These are phyloP conservation scores for Stephania yunnanensis DNA, from an alignment of 164 flowering plant genomes.

Conservation along the genomic window DNA sequence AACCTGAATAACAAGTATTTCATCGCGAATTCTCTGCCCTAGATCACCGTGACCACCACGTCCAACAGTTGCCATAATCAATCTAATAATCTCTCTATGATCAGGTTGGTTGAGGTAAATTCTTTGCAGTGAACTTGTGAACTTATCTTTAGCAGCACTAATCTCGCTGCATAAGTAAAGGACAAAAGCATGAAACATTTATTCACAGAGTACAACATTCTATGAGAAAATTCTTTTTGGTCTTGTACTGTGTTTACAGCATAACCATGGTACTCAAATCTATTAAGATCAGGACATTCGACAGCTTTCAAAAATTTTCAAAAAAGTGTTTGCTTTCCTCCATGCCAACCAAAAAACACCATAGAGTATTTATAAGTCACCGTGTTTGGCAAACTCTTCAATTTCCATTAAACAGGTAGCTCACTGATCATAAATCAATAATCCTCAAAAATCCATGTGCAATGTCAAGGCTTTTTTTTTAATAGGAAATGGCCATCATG, in stretches of 20 bases:
- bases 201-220: background rate
- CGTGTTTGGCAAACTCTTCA: too few species aligned
- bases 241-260: background rate
- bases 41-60: constrained; percentile 32
- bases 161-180: constrained; percentile 21
- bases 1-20: constrained; percentile 29
- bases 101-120: constrained; percentile 20
- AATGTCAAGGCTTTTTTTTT: too few species aligned
- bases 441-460: too few species aligned
- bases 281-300: too few species aligned
- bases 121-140: constrained; percentile 23
- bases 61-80: constrained; percentile 24
- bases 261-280: too few species aligned
- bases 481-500: too few species aligned
- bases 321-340: too few species aligned
- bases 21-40: constrained; percentile 30
- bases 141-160: constrained; percentile 28
- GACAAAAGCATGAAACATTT: background rate
- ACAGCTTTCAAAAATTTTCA: too few species aligned
- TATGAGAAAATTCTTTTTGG: background rate
- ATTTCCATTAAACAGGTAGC: too few species aligned
- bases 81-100: constrained; percentile 22
- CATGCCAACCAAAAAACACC: too few species aligned
- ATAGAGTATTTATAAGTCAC: too few species aligned
- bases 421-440: too few species aligned